These are phyloP conservation scores for Wallacemonas rigidus DNA, from an alignment of 208 protist species.

Conservation along the genomic window DNA sequence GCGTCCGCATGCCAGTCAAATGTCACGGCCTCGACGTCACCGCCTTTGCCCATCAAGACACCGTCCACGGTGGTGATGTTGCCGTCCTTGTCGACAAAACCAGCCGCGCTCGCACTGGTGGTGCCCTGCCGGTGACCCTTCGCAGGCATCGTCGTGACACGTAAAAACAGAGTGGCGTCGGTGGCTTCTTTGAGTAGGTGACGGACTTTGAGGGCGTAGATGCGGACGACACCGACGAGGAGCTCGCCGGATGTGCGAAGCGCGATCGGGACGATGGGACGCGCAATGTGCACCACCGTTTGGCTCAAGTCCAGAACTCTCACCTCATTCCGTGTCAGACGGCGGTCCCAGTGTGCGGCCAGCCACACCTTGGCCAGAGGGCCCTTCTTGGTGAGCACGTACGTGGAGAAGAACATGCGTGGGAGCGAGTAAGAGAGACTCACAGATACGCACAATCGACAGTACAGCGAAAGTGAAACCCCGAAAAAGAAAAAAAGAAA, in stretches of 20 bases:
- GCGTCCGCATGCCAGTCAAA: constrained; percentile 59
- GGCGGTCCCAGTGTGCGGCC: constrained; percentile 96
- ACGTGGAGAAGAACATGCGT: constrained; percentile 97
- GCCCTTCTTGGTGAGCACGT: constrained; percentile 96
- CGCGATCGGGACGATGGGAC: constrained; percentile 94
- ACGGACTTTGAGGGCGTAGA: constrained; percentile 95
- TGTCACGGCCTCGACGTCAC: constrained; percentile 79
- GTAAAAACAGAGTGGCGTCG: constrained; percentile 76
- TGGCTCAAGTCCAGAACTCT: constrained; percentile 91
- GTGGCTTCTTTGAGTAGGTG: constrained; percentile 87
- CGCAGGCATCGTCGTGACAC: constrained; percentile 48
- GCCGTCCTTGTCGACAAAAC: constrained; percentile 25
- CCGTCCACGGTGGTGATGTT: constrained; percentile 46
- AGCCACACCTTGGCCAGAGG: constrained; percentile 97
- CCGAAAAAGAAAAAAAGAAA: constrained; percentile 4
- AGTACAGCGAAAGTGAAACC: too few relatives aligned
- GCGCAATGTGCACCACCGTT: constrained; percentile 92
- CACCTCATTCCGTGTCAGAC: constrained; percentile 93
- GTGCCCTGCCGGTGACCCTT: constrained; percentile 20
- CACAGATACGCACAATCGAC: too few relatives aligned
- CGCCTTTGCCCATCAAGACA: constrained; percentile 49
- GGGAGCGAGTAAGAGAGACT: too few relatives aligned
- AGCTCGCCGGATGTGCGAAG: constrained; percentile 96
- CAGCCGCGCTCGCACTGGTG: constrained; percentile 21
- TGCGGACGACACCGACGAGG: constrained; percentile 96